phyloP scores from a whole-genome alignment of 1,284 basidiomycete species.

The Malassezia vespertilionis region DNA sequence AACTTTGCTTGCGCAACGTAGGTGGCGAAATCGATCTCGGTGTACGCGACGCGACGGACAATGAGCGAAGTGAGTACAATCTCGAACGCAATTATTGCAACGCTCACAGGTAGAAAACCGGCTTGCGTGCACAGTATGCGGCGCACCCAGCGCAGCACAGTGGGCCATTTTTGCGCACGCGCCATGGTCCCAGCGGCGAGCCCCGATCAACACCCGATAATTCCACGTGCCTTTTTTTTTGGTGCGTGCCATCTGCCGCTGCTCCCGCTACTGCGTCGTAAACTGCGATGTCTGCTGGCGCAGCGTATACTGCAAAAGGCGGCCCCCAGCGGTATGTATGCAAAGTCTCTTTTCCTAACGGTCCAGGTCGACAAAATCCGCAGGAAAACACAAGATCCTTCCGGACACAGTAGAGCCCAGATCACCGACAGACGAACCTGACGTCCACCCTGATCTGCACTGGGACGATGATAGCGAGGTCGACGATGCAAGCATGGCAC shows the following conservation, averaged over 20 bases:
- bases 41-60: slow-evolving; percentile 48
- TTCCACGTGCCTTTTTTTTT: too few relatives aligned
- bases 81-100: background rate
- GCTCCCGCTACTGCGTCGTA: background rate
- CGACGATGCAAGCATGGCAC: slow-evolving; percentile 28
- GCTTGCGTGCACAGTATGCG: background rate
- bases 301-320: background rate
- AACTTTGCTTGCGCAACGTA: slow-evolving; percentile 76
- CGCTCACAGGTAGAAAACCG: slow-evolving; percentile 1
- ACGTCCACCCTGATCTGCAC: slow-evolving; percentile 47
- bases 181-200: background rate
- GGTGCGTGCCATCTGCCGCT: background rate
- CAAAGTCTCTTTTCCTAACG: background rate
- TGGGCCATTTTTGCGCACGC: too few relatives aligned
- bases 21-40: slow-evolving; percentile 96
- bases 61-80: slow-evolving; percentile 4
- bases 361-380: slow-evolving; percentile 63
- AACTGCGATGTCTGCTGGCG: background rate
- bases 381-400: slow-evolving; percentile 79
- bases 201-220: slow-evolving; percentile 8
- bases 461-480: slow-evolving; percentile 47
- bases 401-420: slow-evolving; percentile 53
- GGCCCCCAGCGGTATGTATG: slow-evolving; percentile 13
- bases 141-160: background rate
- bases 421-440: slow-evolving; percentile 23